Percentiles rank a stretch among this genome's conserved stretches.
These are phyloP conservation scores for Colletotrichum navitas DNA, from an alignment of 2,329 filamentous ascomycete species.

Conservation along the genomic window DNA sequence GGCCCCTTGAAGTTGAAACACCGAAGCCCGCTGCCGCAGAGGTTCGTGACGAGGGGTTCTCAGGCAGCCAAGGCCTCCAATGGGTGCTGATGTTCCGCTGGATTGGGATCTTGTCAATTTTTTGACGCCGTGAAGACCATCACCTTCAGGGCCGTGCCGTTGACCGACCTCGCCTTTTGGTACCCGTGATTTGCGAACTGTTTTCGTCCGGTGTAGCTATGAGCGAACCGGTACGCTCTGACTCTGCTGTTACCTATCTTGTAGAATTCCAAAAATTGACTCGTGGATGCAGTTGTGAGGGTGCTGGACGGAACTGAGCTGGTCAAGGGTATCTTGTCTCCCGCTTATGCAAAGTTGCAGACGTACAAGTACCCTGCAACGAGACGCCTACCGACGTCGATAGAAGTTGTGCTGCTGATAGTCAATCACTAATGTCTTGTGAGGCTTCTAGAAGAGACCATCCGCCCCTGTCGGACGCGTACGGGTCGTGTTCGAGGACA, in stretches of 20 bases:
- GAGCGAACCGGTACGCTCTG: constrained; percentile 9
- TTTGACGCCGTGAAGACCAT: constrained; percentile 16
- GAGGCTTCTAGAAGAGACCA: not conserved
- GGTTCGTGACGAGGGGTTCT: not conserved
- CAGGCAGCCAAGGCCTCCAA: not conserved
- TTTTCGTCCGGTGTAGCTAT: constrained; percentile 21
- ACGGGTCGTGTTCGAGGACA: constrained; percentile 2
- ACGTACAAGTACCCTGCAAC: no score
- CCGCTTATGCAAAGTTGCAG: not conserved
- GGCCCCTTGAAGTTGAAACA: not conserved
- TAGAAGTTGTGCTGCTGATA: constrained; percentile 9
- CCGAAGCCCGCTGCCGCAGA: not conserved
- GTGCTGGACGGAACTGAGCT: not conserved
- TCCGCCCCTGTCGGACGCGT: constrained; percentile 13
- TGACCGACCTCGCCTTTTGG: not conserved
- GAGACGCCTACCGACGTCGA: constrained; percentile 9
- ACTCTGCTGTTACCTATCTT: constrained; percentile 1
- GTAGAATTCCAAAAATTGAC: not conserved
- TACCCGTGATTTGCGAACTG: constrained; percentile 22
- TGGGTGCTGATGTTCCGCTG: not conserved
- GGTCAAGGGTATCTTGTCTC: no score
- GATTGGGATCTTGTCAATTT: not conserved
- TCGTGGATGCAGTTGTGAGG: not conserved
- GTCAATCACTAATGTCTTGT: constrained; percentile 6
- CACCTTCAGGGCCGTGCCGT: not conserved